These are phyloP conservation scores for Kwoniella dejecticola DNA, from an alignment of 768 basidiomycete genomes.

Conservation along the genomic window DNA sequence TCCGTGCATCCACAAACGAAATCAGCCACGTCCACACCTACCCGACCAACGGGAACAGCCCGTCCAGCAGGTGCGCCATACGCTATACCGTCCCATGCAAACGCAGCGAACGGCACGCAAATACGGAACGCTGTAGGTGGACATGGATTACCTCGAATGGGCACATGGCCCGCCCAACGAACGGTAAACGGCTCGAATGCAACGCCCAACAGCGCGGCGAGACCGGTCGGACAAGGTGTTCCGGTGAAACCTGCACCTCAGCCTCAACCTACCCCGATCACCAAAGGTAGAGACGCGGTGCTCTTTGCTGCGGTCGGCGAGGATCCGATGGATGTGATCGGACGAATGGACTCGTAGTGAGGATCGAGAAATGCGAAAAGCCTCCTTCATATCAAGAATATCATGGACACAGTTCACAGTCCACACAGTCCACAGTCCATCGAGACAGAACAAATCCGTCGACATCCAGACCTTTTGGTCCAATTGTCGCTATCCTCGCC, in stretches of 20 bases:
- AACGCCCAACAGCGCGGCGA: background rate
- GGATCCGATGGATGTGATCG: constrained; percentile 29
- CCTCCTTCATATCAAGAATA: too few species aligned
- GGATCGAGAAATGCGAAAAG: background rate
- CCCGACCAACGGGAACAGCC: constrained; percentile 5
- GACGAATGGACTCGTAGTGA: constrained; percentile 22
- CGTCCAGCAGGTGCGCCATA: constrained; percentile 27
- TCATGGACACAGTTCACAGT: too few species aligned
- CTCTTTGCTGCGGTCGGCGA: constrained; percentile 41
- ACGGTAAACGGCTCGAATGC: constrained; percentile 7
- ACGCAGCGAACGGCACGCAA: background rate
- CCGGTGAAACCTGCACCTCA: background rate
- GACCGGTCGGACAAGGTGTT: background rate
- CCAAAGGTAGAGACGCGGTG: constrained; percentile 45
- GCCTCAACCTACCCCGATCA: constrained; percentile 29
- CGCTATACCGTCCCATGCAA: constrained; percentile 23
- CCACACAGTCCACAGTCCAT: too few species aligned
- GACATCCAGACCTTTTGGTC: background rate
- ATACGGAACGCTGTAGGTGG: constrained; percentile 9
- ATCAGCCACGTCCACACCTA: constrained; percentile 13
- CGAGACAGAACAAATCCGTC: background rate
- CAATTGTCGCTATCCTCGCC: background rate
- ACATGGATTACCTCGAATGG: constrained; percentile 30
- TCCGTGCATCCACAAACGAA: constrained; percentile 4
- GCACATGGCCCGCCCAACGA: constrained; percentile 29